Evolutionary conservation across 2,329 filamentous ascomycete genomes (phyloP).

Genomic region (Sclerotinia spermophila): DNA sequence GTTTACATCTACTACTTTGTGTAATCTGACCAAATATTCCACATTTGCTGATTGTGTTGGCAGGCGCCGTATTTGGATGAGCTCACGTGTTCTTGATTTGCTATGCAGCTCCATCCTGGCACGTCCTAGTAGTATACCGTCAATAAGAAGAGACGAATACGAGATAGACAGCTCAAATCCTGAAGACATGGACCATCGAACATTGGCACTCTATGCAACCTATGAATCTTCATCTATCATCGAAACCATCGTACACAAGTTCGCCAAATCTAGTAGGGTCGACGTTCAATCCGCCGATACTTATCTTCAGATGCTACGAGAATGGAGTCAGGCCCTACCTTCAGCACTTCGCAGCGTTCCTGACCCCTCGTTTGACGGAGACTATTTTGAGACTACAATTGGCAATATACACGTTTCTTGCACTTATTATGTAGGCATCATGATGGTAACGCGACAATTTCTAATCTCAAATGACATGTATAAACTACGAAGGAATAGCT

Average conservation of each 20-base stretch:
- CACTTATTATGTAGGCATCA: slow-evolving; percentile 2
- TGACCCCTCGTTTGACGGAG: not conserved
- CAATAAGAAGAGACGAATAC: slow-evolving; percentile 11
- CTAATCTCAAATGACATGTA: slow-evolving; percentile 7
- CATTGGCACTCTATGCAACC: not conserved
- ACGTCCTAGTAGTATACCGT: slow-evolving; percentile 8
- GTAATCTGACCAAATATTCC: not conserved
- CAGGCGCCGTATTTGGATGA: slow-evolving; percentile 13
- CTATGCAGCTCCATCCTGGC: slow-evolving; percentile 9
- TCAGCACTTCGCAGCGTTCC: slow-evolving; percentile 3
- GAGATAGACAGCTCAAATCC: slow-evolving; percentile 1
- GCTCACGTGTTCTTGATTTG: slow-evolving; percentile 12
- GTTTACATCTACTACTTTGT: not conserved
- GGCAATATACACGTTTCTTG: slow-evolving; percentile 12
- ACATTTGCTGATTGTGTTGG: not conserved
- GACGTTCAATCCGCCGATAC: slow-evolving; percentile 1
- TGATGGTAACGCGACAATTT: slow-evolving; percentile 11
- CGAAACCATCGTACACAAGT: not conserved
- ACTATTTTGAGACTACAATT: not conserved
- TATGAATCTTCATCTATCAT: slow-evolving; percentile 11
- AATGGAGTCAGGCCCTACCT: slow-evolving; percentile 11
- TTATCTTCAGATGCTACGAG: slow-evolving; percentile 7
- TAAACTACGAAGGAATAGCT: slow-evolving; percentile 1
- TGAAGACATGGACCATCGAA: slow-evolving; percentile 1
- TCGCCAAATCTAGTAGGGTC: not conserved